A percentile compares a stretch with the other conserved stretches of the same genome.
Evolutionary conservation across 2,329 filamentous ascomycete genomes (phyloP).

Genomic region (Lachnellula hyalina): DNA sequence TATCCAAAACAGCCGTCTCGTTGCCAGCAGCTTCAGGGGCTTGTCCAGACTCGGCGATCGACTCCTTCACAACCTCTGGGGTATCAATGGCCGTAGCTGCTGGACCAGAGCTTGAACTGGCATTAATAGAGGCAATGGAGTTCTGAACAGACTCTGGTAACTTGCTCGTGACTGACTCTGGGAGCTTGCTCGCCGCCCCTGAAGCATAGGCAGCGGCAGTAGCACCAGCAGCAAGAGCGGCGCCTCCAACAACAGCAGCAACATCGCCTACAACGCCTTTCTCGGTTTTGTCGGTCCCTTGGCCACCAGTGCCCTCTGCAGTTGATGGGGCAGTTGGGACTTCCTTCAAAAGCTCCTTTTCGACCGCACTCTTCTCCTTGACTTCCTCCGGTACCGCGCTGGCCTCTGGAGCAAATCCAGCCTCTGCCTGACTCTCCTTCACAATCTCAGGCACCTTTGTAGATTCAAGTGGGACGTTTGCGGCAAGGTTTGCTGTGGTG

Average conservation of each 20-base stretch:
- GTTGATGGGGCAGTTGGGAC: slow-evolving; percentile 56
- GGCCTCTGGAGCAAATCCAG: slow-evolving; percentile 60
- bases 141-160: slow-evolving; percentile 51
- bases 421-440: slow-evolving; percentile 66
- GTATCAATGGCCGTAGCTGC: slow-evolving; percentile 45
- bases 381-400: slow-evolving; percentile 61
- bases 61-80: slow-evolving; percentile 52
- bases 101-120: slow-evolving; percentile 38
- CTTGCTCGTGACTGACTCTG: slow-evolving; percentile 38
- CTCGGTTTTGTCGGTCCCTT: slow-evolving; percentile 50
- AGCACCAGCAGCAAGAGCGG: slow-evolving; percentile 39
- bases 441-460: slow-evolving; percentile 56
- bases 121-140: slow-evolving; percentile 44
- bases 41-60: slow-evolving; percentile 51
- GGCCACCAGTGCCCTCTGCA: slow-evolving; percentile 49
- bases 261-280: slow-evolving; percentile 39
- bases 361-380: slow-evolving; percentile 64
- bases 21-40: slow-evolving; percentile 68
- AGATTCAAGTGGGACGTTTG: slow-evolving; percentile 38
- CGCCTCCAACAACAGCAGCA: slow-evolving; percentile 37
- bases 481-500: slow-evolving; percentile 38
- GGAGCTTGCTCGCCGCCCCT: slow-evolving; percentile 26
- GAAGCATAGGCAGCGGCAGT: slow-evolving; percentile 36
- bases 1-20: slow-evolving; percentile 65
- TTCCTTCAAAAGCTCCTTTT: slow-evolving; percentile 64